Base-by-base conservation (phyloP, 495 filamentous ascomycete genomes). In the Aspergillus steynii region DNA sequence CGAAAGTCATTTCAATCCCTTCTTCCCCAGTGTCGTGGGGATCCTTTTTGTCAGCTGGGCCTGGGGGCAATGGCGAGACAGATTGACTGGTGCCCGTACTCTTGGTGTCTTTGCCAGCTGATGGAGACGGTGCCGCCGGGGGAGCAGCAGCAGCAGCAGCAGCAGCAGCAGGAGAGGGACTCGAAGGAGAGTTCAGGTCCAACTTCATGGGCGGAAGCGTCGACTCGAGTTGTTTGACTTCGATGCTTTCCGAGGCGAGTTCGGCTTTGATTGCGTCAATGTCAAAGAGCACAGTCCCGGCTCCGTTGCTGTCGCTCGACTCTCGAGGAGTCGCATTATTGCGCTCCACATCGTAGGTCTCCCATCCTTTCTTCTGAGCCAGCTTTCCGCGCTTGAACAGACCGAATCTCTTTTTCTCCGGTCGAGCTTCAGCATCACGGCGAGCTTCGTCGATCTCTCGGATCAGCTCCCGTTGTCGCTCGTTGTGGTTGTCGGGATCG, bases 391-490 rank as follows among this genome's bases (percentile, higher is more conserved):
- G 82, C 62, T 87, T 87, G 75, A 94, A 96, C 58, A 96, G 86
- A 10, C 86, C 85, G 65, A 96, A 97, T 20, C 81, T 78, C 58
- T 85, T 88, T 75, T 91, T 90, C 63, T 86, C 82, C 29, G 83
- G 82, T 61, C 87, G 84, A 63, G 84, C 83, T 69, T 96, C 92
- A 7, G 95, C 81, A 65, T 93, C 88, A 64, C 89, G 93, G 25
- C 95, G 83, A 10, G 94, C 96, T 69, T 96, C 93, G 64, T 99
- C 95, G 42, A 99, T 94, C 74, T 99, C 95, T 63, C 87, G 91
- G 69, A 99, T 96, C 52, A 99, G 82, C 72, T 99, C 94, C 42
- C 90, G 82, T 75, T 99, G 95, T 29, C 93, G 82, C 71, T 93
- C 86, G 53, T 85, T 80, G 70, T 98, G 93, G 61, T 95, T 92